Base-by-base conservation (phyloP, 331 rosid genomes). In the Saraca asoca region DNA sequence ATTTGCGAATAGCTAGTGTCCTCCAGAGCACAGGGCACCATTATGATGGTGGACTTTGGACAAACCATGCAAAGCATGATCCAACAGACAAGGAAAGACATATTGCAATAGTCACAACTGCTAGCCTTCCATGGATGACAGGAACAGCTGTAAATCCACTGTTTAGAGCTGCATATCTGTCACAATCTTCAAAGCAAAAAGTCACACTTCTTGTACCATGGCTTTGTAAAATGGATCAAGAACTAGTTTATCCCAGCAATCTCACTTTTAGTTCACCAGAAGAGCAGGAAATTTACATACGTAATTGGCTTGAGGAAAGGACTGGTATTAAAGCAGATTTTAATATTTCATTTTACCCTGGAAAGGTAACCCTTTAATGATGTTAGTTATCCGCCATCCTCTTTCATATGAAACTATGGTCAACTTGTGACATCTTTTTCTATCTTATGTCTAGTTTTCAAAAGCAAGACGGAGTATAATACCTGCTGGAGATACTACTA, bases 101-200 rank as follows among this genome's bases (percentile, higher is more conserved):
- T 67, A 83, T 94, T 79, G 98, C 98, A 41, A 94, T 94, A 39
- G 96, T 90, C 64, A 94, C 99, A 55, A 94, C 99, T 15, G 99
- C 99, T 48, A 94, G 97, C 77, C 96, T 94, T 84, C 99, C 99
- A 64, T 94, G 99, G 99, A 86, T 94, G 99, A 94, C 97, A 0
- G 99, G 99, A 71, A 94, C 99, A 50, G 96, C 99, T 33, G 99
- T 94, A 63, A 94, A 94, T 66, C 99, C 99, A 33, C 82, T 94
- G 66, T 94, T 94, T 75, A 89, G 99, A 68, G 99, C 99, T 65
- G 99, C 99, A 35, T 94, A 94, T 83, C 83, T 94, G 68, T 87
- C 99, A 15, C 78, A 85, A 64, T 73, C 95, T 68, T 88, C 88
- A 50, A 86, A 83, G 64, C 96, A 83, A 70, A 85, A 78, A 66